phyloP scores from a whole-genome alignment of 2,329 filamentous ascomycete species.

The Fusarium guadeloupense region DNA sequence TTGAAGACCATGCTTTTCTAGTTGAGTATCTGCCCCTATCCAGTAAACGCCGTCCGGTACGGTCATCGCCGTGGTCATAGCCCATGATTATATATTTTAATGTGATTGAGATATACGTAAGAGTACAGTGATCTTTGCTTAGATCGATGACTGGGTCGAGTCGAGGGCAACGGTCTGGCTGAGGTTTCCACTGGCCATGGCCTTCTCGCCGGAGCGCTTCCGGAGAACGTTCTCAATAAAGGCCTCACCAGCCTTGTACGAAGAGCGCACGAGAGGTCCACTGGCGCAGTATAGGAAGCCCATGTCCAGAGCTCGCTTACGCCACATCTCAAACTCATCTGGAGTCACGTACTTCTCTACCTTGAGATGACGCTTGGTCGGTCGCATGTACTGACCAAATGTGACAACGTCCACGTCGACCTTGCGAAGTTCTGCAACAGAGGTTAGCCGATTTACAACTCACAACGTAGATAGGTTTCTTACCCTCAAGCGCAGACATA shows the following conservation, averaged over 20 bases:
- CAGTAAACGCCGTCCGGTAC: constrained; percentile 42
- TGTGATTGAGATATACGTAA: constrained; percentile 19
- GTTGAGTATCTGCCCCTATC: constrained; percentile 41
- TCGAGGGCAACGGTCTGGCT: constrained; percentile 54
- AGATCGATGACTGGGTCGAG: constrained; percentile 40
- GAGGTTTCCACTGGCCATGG: constrained; percentile 47
- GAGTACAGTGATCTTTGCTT: constrained; percentile 7
- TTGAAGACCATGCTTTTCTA: constrained; percentile 45
- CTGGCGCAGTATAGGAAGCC: constrained; percentile 97
- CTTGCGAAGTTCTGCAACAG: constrained; percentile 73
- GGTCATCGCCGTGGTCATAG: constrained; percentile 33
- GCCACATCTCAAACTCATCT: constrained; percentile 90
- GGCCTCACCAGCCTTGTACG: constrained; percentile 97
- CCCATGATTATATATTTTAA: constrained; percentile 39
- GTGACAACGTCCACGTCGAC: constrained; percentile 92
- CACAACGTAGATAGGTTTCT: constrained; percentile 31
- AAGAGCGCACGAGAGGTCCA: constrained; percentile 90
- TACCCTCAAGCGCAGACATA: constrained; percentile 77
- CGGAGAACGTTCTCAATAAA: constrained; percentile 98
- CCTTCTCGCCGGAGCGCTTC: constrained; percentile 70
- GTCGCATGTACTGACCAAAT: constrained; percentile 99
- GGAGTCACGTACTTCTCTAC: constrained; percentile 96
- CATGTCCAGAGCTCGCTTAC: constrained; percentile 87
- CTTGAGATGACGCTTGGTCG: constrained; percentile 96
- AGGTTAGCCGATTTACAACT: constrained; percentile 18